Evolutionary conservation across 2,329 filamentous ascomycete genomes (phyloP).

Genomic region (Fusarium goolgardi): DNA sequence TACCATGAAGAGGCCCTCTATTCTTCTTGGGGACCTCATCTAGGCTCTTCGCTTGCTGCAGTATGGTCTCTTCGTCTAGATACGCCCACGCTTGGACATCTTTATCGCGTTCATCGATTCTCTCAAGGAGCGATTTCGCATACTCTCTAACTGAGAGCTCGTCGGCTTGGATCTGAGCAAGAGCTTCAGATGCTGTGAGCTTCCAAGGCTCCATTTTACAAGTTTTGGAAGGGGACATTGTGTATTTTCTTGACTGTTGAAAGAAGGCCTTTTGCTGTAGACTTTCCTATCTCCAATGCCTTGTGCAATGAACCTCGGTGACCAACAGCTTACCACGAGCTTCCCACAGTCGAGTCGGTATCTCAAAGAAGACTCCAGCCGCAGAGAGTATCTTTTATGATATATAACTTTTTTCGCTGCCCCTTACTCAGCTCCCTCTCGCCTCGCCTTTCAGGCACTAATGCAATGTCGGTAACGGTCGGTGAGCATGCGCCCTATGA

Average conservation of each 20-base stretch:
- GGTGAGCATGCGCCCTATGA: constrained; percentile 29
- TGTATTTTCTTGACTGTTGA: not conserved
- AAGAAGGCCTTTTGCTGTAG: not conserved
- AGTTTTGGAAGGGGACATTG: constrained; percentile 33
- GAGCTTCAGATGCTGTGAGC: constrained; percentile 58
- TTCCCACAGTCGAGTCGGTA: not conserved
- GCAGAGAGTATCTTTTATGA: not conserved
- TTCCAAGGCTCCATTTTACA: constrained; percentile 34
- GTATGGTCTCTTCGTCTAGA: constrained; percentile 57
- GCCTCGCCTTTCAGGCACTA: constrained; percentile 5
- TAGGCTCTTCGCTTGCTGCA: constrained; percentile 61
- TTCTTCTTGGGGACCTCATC: constrained; percentile 61
- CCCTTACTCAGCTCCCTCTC: constrained; percentile 2
- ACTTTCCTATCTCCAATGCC: constrained; percentile 1
- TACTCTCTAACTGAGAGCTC: constrained; percentile 63
- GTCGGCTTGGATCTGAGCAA: constrained; percentile 54
- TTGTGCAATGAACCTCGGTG: not conserved
- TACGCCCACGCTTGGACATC: constrained; percentile 64
- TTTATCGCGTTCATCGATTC: constrained; percentile 58
- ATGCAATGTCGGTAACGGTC: constrained; percentile 22
- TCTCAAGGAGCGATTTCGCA: constrained; percentile 59
- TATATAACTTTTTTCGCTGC: constrained; percentile 1
- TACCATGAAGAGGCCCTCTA: constrained; percentile 67
- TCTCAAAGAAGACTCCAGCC: not conserved
- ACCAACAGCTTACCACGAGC: not conserved